phyloP scores from a whole-genome alignment of 345 rosid species.

The Salix dunnii region DNA sequence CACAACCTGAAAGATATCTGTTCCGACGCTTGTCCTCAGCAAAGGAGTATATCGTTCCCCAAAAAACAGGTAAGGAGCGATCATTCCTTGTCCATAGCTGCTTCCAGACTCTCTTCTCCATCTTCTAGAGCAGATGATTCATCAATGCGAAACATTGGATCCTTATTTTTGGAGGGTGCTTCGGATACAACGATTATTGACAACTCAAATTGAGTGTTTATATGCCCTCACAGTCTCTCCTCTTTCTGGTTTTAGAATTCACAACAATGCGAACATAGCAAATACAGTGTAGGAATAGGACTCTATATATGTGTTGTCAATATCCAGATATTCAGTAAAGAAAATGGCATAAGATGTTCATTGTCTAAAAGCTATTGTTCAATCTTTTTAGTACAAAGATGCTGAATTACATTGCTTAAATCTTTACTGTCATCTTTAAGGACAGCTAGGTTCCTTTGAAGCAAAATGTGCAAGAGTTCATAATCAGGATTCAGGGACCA shows the following conservation, averaged over 20 bases:
- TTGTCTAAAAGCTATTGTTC: not conserved
- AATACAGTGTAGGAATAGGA: not conserved
- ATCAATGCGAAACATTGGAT: not conserved
- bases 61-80: not conserved
- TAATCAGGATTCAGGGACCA: not conserved
- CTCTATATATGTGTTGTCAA: not conserved
- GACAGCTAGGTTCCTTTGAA: not conserved
- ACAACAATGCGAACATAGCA: not conserved
- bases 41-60: not conserved
- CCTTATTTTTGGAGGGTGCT: not conserved
- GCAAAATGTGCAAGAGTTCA: not conserved
- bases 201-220: not conserved
- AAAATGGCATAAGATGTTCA: not conserved
- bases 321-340: not conserved
- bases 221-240: not conserved
- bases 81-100: not conserved
- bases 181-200: not conserved
- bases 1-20: conserved; percentile 8
- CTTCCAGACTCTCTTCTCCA: not conserved
- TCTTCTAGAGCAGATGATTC: not conserved
- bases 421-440: no score
- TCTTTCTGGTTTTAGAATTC: not conserved
- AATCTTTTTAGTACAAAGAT: not conserved
- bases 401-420: not conserved
- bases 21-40: not conserved